Conservation (phyloP, 331 rosid genomes). For the Erythrophleum ivorense region DNA sequence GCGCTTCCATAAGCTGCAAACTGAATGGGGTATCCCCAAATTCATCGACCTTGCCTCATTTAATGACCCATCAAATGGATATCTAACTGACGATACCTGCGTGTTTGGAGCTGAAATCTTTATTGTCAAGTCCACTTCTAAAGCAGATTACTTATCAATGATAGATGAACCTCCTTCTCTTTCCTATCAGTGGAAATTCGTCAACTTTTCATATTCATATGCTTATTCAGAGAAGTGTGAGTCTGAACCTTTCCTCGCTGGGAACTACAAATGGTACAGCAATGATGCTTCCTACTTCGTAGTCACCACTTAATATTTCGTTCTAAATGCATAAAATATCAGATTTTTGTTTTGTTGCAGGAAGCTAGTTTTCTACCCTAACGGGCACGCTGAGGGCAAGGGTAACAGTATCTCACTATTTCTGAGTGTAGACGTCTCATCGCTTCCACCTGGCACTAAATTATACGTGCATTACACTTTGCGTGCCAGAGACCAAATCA, state of each 20-base stretch:
- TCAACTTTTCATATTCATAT: slow-evolving; percentile 14
- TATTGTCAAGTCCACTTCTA: slow-evolving; percentile 17
- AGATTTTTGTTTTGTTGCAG: not conserved
- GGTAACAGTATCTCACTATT: slow-evolving; percentile 41
- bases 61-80: slow-evolving; percentile 47
- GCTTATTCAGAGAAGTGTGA: not conserved
- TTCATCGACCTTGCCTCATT: slow-evolving; percentile 40
- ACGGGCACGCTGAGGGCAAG: slow-evolving; percentile 32
- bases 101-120: slow-evolving; percentile 51
- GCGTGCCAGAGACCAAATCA: slow-evolving; percentile 35
- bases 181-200: slow-evolving; percentile 40
- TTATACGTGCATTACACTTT: slow-evolving; percentile 29
- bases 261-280: slow-evolving; percentile 49
- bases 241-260: slow-evolving; percentile 35
- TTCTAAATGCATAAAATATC: not conserved
- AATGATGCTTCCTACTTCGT: not conserved
- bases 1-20: slow-evolving; percentile 41
- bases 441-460: slow-evolving; percentile 31
- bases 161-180: not conserved
- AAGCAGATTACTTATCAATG: slow-evolving; percentile 40
- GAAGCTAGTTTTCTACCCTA: slow-evolving; percentile 36
- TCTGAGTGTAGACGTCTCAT: slow-evolving; percentile 25
- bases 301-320: not conserved
- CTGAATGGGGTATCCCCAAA: slow-evolving; percentile 42
- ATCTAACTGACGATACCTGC: slow-evolving; percentile 36